Evolutionary conservation across 805 yeast species (phyloP), one percentile per base, ranked within the genome.

Genomic region (Blastobotrys terrestris): DNA sequence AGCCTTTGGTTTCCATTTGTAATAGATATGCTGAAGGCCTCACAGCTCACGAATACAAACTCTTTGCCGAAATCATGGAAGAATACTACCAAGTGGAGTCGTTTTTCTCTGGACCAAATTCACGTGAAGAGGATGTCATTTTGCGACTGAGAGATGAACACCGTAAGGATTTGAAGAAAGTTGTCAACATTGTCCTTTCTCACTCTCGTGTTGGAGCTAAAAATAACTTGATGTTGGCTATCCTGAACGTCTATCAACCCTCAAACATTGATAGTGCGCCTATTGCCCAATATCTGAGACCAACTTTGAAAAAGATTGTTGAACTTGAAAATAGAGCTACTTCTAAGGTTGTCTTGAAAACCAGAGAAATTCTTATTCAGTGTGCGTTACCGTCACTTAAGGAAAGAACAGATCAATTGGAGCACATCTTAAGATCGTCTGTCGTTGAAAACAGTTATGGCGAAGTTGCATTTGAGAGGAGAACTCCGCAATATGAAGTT

Each of bases 401-500:
- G 70, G 99, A 94, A 73, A 84, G 98, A 75, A 85, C 96, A 31
- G 97, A 92, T 69, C 99, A 95, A 75, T 79, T 94, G 66, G 98
- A 95, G 74, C 97, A 92, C 69, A 94, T 94, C 63, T 78, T 94
- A 71, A 83, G 89, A 70, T 82, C 95, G 7, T 84, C 97, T 39
- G 98, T 94, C 48, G 87, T 91, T 62, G 90, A 87, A 62, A 80
- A 95, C 31, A 79, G 84, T 26, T 94, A 91, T 65, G 99, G 98
- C 63, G 95, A 87, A 62, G 78, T 84, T 46, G 86, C 84, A 54
- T 72, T 79, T 40, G 81, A 80, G 60, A 92, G 89, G 67, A 79
- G 88, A 59, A 79, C 82, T 57, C 99, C 99, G 35, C 87, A 85
- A 64, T 72, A 85, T 65, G 83, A 83, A 40, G 77, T 87, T 54